Percentiles rank a stretch among this genome's conserved stretches.
These are phyloP conservation scores for Tetradesmus obliquus DNA, from an alignment of 139 green algal genomes.

Conservation along the genomic window DNA sequence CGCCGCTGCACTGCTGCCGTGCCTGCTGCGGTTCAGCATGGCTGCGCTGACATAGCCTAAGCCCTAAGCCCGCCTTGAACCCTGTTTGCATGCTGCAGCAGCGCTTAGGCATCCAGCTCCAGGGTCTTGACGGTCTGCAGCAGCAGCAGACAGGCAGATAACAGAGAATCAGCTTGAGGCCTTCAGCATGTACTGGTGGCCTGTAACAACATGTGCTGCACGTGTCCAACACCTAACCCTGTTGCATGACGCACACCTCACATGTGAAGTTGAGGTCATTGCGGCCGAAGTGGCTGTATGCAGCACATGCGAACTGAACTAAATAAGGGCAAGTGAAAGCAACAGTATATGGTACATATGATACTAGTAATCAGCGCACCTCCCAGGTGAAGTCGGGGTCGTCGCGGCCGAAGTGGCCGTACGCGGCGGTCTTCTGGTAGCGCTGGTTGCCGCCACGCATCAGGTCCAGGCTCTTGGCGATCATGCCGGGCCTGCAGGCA, in stretches of 20 bases:
- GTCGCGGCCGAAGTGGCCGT: constrained; percentile 96
- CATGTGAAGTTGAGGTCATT: constrained; percentile 97
- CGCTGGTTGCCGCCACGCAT: constrained; percentile 87
- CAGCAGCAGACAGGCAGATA: not conserved
- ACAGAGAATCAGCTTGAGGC: not conserved
- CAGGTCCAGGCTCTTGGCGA: constrained; percentile 93
- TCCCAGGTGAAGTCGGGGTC: constrained; percentile 57
- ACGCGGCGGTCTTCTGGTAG: constrained; percentile 97
- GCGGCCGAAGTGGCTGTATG: constrained; percentile 95
- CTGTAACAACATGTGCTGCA: too few species aligned
- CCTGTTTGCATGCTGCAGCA: not conserved
- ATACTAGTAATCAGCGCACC: not conserved
- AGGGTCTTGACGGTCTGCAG: constrained; percentile 53
- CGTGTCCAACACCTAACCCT: too few species aligned
- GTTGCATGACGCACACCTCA: constrained; percentile 48
- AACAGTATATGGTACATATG: not conserved
- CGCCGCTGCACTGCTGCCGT: not conserved
- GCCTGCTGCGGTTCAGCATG: not conserved
- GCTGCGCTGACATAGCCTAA: not conserved
- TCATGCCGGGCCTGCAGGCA: constrained; percentile 72
- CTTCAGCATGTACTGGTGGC: too few species aligned
- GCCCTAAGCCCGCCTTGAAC: not conserved
- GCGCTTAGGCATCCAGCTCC: constrained; percentile 26
- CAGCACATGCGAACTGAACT: constrained; percentile 91
- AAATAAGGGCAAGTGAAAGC: constrained; percentile 12